Conservation (phyloP, 257 asterid genomes). For the Solanum acaule region DNA sequence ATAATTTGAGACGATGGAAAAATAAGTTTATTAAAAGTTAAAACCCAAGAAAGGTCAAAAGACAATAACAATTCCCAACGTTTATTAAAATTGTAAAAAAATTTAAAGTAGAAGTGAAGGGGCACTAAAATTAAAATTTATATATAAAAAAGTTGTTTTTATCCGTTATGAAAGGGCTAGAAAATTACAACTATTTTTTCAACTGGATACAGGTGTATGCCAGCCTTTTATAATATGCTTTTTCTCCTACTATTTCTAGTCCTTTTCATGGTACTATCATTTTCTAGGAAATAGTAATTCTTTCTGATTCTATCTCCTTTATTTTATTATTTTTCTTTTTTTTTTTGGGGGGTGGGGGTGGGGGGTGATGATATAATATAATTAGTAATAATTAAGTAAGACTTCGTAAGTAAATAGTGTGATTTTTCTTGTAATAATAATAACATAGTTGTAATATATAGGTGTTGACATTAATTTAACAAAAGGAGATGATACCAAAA, state of each 20-base stretch:
- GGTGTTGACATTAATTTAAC: neutral
- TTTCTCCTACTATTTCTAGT: neutral
- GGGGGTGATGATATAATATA: no score
- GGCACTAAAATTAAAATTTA: neutral
- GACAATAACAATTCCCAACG: neutral
- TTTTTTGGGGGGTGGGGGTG: no score
- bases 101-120: neutral
- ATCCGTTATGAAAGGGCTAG: neutral
- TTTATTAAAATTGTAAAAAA: neutral
- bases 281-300: neutral
- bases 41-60: neutral
- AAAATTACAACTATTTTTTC: neutral
- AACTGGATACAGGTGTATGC: neutral
- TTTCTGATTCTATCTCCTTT: neutral
- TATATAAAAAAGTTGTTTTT: neutral
- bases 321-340: no score
- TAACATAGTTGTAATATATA: no score
- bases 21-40: neutral
- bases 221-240: neutral
- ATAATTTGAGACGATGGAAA: no score
- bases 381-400: neutral
- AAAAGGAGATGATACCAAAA: neutral
- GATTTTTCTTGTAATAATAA: neutral
- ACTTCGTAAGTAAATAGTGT: no score
- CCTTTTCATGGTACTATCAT: neutral